Percentiles rank a stretch among this genome's conserved stretches.
Conservation (phyloP, 768 basidiomycete genomes). For the Coprinopsis cinerea region DNA sequence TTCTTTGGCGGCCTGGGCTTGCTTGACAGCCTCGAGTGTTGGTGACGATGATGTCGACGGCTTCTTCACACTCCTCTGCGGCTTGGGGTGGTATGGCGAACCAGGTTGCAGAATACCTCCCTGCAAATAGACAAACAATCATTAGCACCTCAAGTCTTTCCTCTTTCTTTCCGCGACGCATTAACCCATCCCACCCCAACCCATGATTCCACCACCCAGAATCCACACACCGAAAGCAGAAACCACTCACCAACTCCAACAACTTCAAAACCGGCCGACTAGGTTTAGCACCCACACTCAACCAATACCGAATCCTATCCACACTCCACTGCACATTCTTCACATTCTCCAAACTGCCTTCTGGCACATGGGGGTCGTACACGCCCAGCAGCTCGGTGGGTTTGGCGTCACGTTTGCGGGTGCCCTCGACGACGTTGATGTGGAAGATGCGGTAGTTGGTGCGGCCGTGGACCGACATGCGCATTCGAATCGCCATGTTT, state of each 20-base stretch:
- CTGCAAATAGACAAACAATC: slow-evolving; percentile 24
- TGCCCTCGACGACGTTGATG: slow-evolving; percentile 75
- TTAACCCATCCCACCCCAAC: too few species aligned
- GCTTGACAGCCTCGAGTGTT: slow-evolving; percentile 11
- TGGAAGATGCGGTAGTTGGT: slow-evolving; percentile 75
- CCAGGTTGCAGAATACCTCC: slow-evolving; percentile 56
- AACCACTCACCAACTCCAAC: slow-evolving; percentile 64
- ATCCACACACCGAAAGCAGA: slow-evolving; percentile 5
- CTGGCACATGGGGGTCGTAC: slow-evolving; percentile 64
- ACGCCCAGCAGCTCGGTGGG: slow-evolving; percentile 85
- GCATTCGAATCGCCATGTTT: slow-evolving; percentile 77
- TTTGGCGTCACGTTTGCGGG: slow-evolving; percentile 70
- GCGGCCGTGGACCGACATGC: slow-evolving; percentile 76
- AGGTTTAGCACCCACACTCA: slow-evolving; percentile 78
- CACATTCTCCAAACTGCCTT: slow-evolving; percentile 40
- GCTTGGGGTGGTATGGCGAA: slow-evolving; percentile 47
- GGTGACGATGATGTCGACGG: slow-evolving; percentile 9
- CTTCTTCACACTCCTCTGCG: slow-evolving; percentile 14
- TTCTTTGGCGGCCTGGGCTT: slow-evolving; percentile 1
- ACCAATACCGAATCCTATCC: slow-evolving; percentile 86
- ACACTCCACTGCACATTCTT: slow-evolving; percentile 90
- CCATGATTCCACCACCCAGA: too few species aligned
- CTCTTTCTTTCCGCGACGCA: too few species aligned
- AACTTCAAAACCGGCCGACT: slow-evolving; percentile 71
- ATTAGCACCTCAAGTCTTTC: background rate